Conservation (phyloP, 495 filamentous ascomycete genomes). For the Sporormia fimetaria region DNA sequence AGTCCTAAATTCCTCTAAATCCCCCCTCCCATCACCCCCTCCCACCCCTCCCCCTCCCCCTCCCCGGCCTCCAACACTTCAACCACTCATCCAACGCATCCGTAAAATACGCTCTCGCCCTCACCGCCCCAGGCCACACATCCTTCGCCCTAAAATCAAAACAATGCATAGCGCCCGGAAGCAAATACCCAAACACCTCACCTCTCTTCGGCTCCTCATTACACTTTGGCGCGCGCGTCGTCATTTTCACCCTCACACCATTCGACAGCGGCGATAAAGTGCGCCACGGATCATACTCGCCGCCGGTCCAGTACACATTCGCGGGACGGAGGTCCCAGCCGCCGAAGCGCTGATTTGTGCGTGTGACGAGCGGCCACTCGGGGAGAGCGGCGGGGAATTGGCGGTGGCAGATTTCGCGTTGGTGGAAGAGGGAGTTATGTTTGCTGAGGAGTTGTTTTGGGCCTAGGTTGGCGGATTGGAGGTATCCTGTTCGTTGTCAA, state of each 20-base stretch:
- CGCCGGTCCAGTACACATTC: conserved; percentile 44
- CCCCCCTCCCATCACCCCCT: background rate
- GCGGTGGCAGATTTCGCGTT: conserved; percentile 42
- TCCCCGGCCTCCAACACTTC: conserved; percentile 31
- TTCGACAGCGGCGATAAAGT: conserved; percentile 43
- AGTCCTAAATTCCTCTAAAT: no score
- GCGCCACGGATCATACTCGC: conserved; percentile 50
- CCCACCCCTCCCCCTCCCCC: background rate
- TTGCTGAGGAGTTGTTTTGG: conserved; percentile 40
- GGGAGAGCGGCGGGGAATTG: conserved; percentile 45
- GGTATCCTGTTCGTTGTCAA: conserved; percentile 18
- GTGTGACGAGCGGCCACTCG: conserved; percentile 29
- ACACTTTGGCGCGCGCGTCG: conserved; percentile 38
- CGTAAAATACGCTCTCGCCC: conserved; percentile 33
- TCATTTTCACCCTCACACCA: conserved; percentile 26
- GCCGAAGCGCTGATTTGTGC: conserved; percentile 38
- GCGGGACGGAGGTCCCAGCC: conserved; percentile 50
- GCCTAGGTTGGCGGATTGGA: conserved; percentile 42
- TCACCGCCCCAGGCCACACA: conserved; percentile 26
- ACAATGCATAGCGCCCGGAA: conserved; percentile 40
- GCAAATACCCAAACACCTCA: conserved; percentile 43
- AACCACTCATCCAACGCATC: conserved; percentile 41
- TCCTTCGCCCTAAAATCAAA: conserved; percentile 39
- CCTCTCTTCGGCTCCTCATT: conserved; percentile 31
- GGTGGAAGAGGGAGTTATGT: conserved; percentile 42